Evolutionary conservation across 2,329 filamentous ascomycete genomes (phyloP), one percentile per base, ranked within the genome.

Genomic region (Penicillium concentricum): DNA sequence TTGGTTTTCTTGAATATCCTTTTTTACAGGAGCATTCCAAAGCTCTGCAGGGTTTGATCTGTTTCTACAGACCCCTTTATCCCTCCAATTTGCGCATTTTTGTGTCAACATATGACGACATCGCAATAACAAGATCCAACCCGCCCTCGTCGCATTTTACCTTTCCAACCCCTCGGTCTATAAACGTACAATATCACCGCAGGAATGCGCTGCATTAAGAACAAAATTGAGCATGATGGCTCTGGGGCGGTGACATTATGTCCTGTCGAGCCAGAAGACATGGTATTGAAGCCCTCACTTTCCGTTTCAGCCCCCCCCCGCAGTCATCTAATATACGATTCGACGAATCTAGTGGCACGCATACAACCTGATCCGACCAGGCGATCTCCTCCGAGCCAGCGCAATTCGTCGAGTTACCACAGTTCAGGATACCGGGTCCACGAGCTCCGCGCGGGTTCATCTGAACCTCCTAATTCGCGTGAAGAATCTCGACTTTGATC

Each of bases 251-350:
- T 87, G 52, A 88, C 85, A 6, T 78, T 91, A 52, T 81, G 85
- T 58, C 88, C 88, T 2, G 87, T 90, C 73, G 87, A 90, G 71
- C 85, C 87, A 49, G 88, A 90, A 75, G 88, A 91, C 66, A 90
- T 91, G 87, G 85, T 87, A 77, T 22, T 37, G 51, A 15, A 24
- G 44, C 49, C 51, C 34, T 3, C 41, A 18, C 42, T 44, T 34
- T 20, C 28, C 13, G 13, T 18, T n/a, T 24, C 9, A 20, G 28
- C 43, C 24, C 26, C 43, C 24, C 26, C 30, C 38, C 37, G 41
- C 42, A 42, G 20, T 30, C 44, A 41, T 48, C 61, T 64, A 41
- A 60, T 41, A 42, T 22, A 47, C 45, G 10, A 46, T 22, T 22
- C 10, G 12, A 35, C 13, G 18, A 39, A 43, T 44, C 37, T 60